Base-by-base conservation (phyloP, 1,284 basidiomycete species). In the Ustilago hordei region DNA sequence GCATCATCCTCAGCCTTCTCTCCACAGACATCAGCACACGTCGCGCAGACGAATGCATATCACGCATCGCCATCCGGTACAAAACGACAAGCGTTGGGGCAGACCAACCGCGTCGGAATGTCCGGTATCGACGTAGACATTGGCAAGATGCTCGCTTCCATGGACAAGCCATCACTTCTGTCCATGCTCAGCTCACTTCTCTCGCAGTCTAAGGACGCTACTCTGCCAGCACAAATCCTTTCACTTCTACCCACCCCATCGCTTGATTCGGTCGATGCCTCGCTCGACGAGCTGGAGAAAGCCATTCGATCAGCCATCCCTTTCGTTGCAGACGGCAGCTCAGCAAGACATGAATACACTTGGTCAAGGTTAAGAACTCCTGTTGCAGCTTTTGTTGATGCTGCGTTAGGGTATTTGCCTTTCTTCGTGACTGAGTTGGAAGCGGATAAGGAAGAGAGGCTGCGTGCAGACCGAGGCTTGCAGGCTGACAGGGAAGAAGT, bases 191-290 rank as follows among this genome's bases (percentile, higher is more conserved):
- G 72, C 15, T 69, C 72, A 12, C 77, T 85, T 8, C 72, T 82
- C 8, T 34, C 67, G 28, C 73, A 70, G 55, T 76, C 71, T 19
- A 69, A 68, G 31, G 80, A 80, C 50, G 67, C 77, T 0, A 52
- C 69, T 2, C 52, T 81, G 32, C 68, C 78, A 7, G 81, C 80
- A 1, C 81, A 78, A 47, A 82, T 84, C 47, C 53, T 82, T 28
- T 79, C 82, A 28, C 55, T 81, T 19, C 78, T 85, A 2, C 83
- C 83, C 4, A 69, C 83, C 3, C 83, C 82, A 0, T 81, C 81
- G 8, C 63, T 81, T 8, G 75, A 74, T 23, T 78, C 75, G 13
- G 78, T 81, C 47, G 80, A 81, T 41, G 38, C 57, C 36, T 70
- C 78, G 19, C 48, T 81, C 11, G 80, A 81, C 43, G 80, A 81